Percentiles rank a stretch among this genome's conserved stretches.
These are phyloP conservation scores for Phytophthora sojae DNA, from an alignment of 352 stramenopile genomes.

Conservation along the genomic window DNA sequence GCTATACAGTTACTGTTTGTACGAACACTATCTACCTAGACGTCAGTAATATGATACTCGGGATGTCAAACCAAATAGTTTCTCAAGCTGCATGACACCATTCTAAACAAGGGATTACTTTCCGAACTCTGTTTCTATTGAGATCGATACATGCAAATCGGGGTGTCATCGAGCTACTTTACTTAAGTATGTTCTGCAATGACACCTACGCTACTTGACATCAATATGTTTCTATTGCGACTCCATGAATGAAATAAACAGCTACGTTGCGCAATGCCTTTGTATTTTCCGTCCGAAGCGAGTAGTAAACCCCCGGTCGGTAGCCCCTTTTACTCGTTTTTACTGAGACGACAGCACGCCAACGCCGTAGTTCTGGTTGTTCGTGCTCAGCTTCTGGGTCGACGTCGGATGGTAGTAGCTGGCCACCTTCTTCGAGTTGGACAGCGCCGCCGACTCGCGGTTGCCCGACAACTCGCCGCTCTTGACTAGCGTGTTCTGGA, in stretches of 20 bases:
- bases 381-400: not conserved
- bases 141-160: too few species aligned
- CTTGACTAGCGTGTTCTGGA: constrained; percentile 28
- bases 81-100: too few species aligned
- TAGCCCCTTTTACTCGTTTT: not conserved
- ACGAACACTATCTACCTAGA: too few species aligned
- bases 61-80: too few species aligned
- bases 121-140: too few species aligned
- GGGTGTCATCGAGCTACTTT: too few species aligned
- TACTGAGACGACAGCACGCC: not conserved
- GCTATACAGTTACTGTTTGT: too few species aligned
- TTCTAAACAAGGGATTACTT: too few species aligned
- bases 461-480: constrained; percentile 15
- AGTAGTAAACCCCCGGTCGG: not conserved
- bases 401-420: constrained; percentile 5
- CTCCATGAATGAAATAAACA: not conserved
- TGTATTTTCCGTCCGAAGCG: too few species aligned
- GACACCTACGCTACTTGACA: too few species aligned
- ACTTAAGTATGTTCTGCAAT: too few species aligned
- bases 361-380: constrained; percentile 12
- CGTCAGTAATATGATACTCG: too few species aligned
- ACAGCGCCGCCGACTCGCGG: not conserved
- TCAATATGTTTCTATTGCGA: not conserved
- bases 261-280: not conserved
- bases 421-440: constrained; percentile 5